A percentile compares a stretch with the other conserved stretches of the same genome.
phyloP scores from a whole-genome alignment of 2,329 filamentous ascomycete genomes.

The Aspergillus phoenicis region DNA sequence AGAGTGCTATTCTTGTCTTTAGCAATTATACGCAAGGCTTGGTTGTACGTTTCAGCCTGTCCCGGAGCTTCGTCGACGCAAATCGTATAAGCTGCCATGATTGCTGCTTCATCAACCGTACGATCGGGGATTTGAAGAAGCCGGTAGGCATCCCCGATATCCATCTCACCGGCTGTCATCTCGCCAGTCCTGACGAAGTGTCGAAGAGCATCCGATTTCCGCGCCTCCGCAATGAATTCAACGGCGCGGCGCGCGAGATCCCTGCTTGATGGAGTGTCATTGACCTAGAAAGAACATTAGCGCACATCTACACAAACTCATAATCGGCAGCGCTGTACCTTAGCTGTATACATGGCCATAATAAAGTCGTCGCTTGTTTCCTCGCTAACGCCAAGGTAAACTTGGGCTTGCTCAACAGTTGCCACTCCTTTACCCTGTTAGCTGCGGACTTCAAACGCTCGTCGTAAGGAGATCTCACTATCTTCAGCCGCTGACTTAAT shows the following conservation, averaged over 20 bases:
- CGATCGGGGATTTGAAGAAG: conserved; percentile 57
- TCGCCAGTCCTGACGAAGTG: conserved; percentile 58
- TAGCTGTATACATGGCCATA: conserved; percentile 58
- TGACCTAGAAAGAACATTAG: conserved; percentile 40
- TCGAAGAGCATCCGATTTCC: conserved; percentile 58
- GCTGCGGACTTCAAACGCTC: background rate
- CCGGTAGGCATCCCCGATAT: conserved; percentile 56
- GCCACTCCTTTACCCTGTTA: conserved; percentile 50
- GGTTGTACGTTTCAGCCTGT: conserved; percentile 49
- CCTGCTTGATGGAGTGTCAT: conserved; percentile 54
- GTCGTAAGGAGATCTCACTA: conserved; percentile 37
- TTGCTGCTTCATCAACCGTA: conserved; percentile 54
- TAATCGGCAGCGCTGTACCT: conserved; percentile 45
- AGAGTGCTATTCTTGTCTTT: conserved; percentile 44
- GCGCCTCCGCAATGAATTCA: conserved; percentile 59
- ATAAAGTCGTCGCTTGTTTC: conserved; percentile 60
- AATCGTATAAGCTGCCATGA: conserved; percentile 52
- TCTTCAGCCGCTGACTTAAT: conserved; percentile 62
- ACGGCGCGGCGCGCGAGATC: conserved; percentile 59
- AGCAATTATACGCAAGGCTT: conserved; percentile 53
- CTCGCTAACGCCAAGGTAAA: conserved; percentile 59
- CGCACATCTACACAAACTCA: background rate
- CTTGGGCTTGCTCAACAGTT: conserved; percentile 65
- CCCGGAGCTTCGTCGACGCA: conserved; percentile 50
- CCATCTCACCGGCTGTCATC: conserved; percentile 55